Evolutionary conservation across 257 asterid species (phyloP).

Genomic region (Coffea eugenioides): DNA sequence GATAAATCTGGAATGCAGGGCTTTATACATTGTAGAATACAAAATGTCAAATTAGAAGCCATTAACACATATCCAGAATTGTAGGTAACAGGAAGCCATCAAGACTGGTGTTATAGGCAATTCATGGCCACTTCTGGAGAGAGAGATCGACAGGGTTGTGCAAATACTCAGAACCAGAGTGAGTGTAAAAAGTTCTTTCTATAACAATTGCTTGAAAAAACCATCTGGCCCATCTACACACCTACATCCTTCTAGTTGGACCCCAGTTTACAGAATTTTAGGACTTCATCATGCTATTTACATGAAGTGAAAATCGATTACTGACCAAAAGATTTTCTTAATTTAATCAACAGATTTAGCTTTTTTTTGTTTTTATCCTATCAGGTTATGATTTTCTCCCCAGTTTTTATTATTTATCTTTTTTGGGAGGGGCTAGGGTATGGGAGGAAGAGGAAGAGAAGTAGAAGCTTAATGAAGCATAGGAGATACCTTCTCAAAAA

Average conservation of each 20-base stretch:
- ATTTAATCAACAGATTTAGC: neutral
- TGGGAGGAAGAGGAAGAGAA: neutral
- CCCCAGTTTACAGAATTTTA: neutral
- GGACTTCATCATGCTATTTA: neutral
- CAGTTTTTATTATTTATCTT: neutral
- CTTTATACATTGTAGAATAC: neutral
- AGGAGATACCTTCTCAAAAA: constrained; percentile 60
- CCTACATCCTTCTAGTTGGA: neutral
- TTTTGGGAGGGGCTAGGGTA: neutral
- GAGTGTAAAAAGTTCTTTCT: neutral
- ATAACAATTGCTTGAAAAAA: neutral
- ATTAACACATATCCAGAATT: neutral
- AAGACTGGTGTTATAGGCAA: neutral
- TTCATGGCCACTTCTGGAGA: neutral
- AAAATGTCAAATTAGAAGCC: neutral
- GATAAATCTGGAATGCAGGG: neutral
- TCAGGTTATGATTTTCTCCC: neutral
- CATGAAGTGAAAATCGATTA: neutral
- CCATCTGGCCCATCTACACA: neutral
- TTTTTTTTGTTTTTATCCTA: neutral
- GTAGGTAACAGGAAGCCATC: neutral
- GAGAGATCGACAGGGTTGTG: neutral
- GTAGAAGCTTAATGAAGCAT: neutral
- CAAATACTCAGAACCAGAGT: neutral
- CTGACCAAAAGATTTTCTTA: neutral